Percentiles rank a stretch among this genome's conserved stretches.
Conservation (phyloP, 805 yeast species). For the Kuraishia hungarica region DNA sequence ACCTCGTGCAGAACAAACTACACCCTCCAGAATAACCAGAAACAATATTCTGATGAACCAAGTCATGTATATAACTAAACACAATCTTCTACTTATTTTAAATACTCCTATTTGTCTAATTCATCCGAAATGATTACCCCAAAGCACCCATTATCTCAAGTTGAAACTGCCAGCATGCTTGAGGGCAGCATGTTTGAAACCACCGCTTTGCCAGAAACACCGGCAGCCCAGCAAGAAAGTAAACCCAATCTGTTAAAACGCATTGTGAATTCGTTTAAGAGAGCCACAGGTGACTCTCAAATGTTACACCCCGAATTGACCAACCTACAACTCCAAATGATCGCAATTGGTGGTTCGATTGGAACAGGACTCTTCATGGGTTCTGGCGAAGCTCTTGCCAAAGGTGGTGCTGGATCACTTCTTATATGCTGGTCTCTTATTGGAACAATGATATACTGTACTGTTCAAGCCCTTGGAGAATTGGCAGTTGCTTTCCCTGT, state of each 20-base stretch:
- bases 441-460: slow-evolving; percentile 47
- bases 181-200: no score
- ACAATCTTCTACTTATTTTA: neutral
- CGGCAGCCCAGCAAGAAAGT: no score
- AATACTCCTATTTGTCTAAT: no score
- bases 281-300: neutral
- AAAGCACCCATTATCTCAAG: no score
- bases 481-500: slow-evolving; percentile 53
- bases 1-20: neutral
- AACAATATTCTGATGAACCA: neutral
- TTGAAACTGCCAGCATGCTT: no score
- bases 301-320: slow-evolving; percentile 14
- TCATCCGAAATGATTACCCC: no score
- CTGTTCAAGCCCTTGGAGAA: slow-evolving; percentile 58
- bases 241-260: neutral
- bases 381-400: slow-evolving; percentile 46
- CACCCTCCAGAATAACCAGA: no score
- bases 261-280: neutral
- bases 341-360: slow-evolving; percentile 60
- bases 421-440: slow-evolving; percentile 46
- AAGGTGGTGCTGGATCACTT: slow-evolving; percentile 61
- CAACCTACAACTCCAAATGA: slow-evolving; percentile 48
- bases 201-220: no score
- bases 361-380: slow-evolving; percentile 68
- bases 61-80: neutral